Conservation (phyloP, 2,329 filamentous ascomycete genomes). For the Bipolaris zeicola region DNA sequence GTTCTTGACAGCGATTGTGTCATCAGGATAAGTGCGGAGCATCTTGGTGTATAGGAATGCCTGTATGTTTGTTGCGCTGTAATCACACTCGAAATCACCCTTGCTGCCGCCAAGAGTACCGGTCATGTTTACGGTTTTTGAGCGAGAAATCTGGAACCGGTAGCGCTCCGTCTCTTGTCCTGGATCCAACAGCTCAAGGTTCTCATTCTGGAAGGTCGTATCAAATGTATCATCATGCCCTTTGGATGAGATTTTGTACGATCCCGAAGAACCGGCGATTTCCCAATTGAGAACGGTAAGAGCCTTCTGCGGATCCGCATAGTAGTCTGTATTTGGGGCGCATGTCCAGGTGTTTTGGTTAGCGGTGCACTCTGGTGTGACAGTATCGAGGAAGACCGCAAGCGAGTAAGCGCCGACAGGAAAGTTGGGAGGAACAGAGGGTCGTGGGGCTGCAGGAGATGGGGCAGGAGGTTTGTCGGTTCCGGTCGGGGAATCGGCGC, state of each 20-base stretch:
- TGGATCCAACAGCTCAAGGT: conserved; percentile 57
- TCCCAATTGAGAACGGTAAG: conserved; percentile 66
- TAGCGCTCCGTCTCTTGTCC: conserved; percentile 61
- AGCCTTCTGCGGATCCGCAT: conserved; percentile 47
- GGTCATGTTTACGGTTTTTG: conserved; percentile 60
- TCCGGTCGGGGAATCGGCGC: conserved; percentile 9
- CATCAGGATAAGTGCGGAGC: conserved; percentile 48
- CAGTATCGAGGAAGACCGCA: conserved; percentile 61
- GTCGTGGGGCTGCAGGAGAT: conserved; percentile 22
- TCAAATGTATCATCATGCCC: conserved; percentile 58
- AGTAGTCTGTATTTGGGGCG: conserved; percentile 62
- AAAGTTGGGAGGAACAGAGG: conserved; percentile 51
- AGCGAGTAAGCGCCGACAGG: conserved; percentile 68
- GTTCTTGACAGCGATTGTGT: conserved; percentile 32
- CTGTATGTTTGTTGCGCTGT: conserved; percentile 60
- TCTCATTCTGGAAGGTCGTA: conserved; percentile 60
- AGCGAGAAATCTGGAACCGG: conserved; percentile 60
- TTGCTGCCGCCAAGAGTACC: conserved; percentile 52
- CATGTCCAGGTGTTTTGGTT: conserved; percentile 66
- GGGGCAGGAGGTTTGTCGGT: conserved; percentile 19
- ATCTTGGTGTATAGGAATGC: conserved; percentile 66
- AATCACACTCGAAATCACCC: conserved; percentile 62
- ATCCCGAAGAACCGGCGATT: conserved; percentile 52
- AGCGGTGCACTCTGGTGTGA: conserved; percentile 63
- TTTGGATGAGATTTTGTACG: conserved; percentile 63